Evolutionary conservation across 2,329 filamentous ascomycete genomes (phyloP).

Genomic region (Hypomyces rosellus): DNA sequence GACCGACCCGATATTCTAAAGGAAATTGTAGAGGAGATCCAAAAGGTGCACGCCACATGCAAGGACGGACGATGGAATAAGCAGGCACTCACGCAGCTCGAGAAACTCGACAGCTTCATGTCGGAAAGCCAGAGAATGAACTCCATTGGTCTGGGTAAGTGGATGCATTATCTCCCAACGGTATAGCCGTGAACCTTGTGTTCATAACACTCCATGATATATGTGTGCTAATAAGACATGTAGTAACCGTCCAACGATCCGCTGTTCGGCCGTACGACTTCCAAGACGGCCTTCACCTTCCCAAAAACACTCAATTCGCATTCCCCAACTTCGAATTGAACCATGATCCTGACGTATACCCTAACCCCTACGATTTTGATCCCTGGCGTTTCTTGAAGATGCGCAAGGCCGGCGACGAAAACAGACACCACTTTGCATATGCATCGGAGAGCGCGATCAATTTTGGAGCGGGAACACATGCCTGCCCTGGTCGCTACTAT

Average conservation of each 20-base stretch:
- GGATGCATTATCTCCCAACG: background rate
- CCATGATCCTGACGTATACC: conserved; percentile 2
- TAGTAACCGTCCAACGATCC: background rate
- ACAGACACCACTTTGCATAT: background rate
- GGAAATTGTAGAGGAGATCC: background rate
- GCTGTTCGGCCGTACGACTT: background rate
- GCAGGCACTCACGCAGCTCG: background rate
- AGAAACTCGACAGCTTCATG: conserved; percentile 1
- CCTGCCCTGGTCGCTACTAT: background rate
- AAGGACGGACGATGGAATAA: background rate
- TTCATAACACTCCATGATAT: too few species aligned
- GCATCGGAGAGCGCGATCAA: background rate
- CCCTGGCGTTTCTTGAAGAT: background rate
- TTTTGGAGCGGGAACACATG: background rate
- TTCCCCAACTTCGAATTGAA: background rate
- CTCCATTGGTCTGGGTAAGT: background rate
- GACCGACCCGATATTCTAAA: background rate
- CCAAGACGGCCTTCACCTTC: background rate
- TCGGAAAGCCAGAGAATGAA: background rate
- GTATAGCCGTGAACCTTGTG: too few species aligned
- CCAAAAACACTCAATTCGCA: background rate
- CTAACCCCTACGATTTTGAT: background rate
- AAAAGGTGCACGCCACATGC: background rate
- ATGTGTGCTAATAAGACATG: too few species aligned
- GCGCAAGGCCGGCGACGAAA: background rate